These are phyloP conservation scores for Aspergillus piperis DNA, from an alignment of 2,329 filamentous ascomycete species.

Conservation along the genomic window DNA sequence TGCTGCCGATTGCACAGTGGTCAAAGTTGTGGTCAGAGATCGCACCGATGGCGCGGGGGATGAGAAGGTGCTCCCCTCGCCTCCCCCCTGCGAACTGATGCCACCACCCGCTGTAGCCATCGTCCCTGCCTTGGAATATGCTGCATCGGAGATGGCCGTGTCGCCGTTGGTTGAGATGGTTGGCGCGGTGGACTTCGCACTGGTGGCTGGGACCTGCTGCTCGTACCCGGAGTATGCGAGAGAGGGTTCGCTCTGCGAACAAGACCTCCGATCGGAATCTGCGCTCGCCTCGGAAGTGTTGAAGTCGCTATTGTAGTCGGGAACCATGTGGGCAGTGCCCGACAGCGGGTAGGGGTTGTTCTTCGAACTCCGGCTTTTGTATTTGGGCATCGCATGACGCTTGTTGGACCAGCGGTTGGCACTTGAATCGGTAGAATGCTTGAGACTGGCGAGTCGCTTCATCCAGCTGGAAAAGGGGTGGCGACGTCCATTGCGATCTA, in stretches of 20 bases:
- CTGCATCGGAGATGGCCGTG: slow-evolving; percentile 70
- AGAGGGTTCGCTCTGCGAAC: slow-evolving; percentile 61
- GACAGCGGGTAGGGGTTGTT: slow-evolving; percentile 95
- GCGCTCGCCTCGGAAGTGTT: slow-evolving; percentile 54
- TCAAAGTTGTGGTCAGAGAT: slow-evolving; percentile 66
- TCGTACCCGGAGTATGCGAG: slow-evolving; percentile 63
- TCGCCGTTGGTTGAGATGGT: slow-evolving; percentile 84
- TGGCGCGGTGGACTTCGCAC: slow-evolving; percentile 72
- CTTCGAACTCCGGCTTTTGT: slow-evolving; percentile 63
- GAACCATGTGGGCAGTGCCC: slow-evolving; percentile 54
- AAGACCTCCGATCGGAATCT: slow-evolving; percentile 53
- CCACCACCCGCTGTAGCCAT: slow-evolving; percentile 64
- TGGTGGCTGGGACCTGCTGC: slow-evolving; percentile 59
- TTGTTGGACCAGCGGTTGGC: slow-evolving; percentile 43
- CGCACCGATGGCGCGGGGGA: slow-evolving; percentile 66
- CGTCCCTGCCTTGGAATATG: slow-evolving; percentile 80
- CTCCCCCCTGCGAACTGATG: slow-evolving; percentile 65
- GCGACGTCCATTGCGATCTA: slow-evolving; percentile 73
- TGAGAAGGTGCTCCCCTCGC: slow-evolving; percentile 67
- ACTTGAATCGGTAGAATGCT: slow-evolving; percentile 64
- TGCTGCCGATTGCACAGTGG: slow-evolving; percentile 65
- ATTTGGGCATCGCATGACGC: slow-evolving; percentile 35
- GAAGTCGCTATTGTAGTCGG: slow-evolving; percentile 47
- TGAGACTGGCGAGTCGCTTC: slow-evolving; percentile 88
- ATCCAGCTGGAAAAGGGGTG: slow-evolving; percentile 92